Conservation (phyloP, 306 rosid genomes). For the Fagus sylvatica region DNA sequence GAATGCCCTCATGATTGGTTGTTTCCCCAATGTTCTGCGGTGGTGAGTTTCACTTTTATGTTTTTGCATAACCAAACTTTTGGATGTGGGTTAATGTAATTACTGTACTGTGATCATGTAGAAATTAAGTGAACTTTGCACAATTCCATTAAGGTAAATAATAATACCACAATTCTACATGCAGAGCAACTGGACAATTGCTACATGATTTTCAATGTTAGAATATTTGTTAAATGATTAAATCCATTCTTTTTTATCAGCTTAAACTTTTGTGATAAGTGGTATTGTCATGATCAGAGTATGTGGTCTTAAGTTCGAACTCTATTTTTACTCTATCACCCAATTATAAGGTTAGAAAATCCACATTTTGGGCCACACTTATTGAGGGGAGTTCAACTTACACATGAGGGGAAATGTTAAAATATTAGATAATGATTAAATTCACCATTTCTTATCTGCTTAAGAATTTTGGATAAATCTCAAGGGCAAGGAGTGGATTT, state of each 20-base stretch:
- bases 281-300: neutral
- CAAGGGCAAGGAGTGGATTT: no score
- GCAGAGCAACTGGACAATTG: neutral
- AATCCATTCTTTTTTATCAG: neutral
- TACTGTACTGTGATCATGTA: neutral
- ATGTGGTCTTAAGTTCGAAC: neutral
- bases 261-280: neutral
- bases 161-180: neutral
- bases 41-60: conserved; percentile 54
- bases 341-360: neutral
- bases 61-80: conserved; percentile 1
- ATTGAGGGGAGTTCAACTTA: neutral
- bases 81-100: neutral
- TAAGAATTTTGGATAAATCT: neutral
- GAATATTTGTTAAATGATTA: neutral
- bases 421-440: neutral
- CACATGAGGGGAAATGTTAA: neutral
- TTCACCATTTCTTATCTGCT: neutral
- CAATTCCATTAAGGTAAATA: neutral
- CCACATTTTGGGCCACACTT: neutral
- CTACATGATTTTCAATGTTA: neutral
- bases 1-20: conserved; percentile 99
- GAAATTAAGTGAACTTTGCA: neutral
- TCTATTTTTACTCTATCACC: neutral
- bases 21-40: conserved; percentile 94